A percentile compares a stretch with the other conserved stretches of the same genome.
Evolutionary conservation across 2,329 filamentous ascomycete genomes (phyloP).

Genomic region (Exophiala spinifera): DNA sequence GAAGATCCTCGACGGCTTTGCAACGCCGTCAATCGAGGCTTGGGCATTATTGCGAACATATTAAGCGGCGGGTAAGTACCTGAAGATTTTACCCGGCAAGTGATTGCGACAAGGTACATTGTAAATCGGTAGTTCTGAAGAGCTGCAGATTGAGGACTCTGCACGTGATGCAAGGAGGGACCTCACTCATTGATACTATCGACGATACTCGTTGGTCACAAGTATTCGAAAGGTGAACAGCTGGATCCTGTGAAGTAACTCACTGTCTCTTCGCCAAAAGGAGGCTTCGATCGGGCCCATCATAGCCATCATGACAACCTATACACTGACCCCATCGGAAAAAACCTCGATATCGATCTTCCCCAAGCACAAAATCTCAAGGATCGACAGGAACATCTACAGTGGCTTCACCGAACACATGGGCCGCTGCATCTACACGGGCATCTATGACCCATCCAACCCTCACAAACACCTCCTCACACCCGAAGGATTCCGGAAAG

Average conservation of each 20-base stretch:
- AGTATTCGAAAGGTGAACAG: too few species aligned
- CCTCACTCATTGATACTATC: too few species aligned
- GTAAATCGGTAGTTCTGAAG: neutral
- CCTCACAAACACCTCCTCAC: conserved; percentile 58
- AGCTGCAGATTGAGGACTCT: too few species aligned
- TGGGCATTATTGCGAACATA: too few species aligned
- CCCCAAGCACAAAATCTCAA: conserved; percentile 62
- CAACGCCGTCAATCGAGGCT: too few species aligned
- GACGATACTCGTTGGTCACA: too few species aligned
- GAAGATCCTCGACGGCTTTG: neutral
- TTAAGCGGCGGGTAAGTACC: neutral
- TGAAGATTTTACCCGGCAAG: neutral
- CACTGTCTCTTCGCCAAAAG: too few species aligned
- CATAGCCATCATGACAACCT: conserved; percentile 62
- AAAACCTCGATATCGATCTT: conserved; percentile 62
- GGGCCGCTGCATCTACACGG: conserved; percentile 84
- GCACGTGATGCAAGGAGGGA: too few species aligned
- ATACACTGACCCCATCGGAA: conserved; percentile 60
- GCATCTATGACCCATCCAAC: conserved; percentile 76
- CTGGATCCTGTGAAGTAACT: neutral
- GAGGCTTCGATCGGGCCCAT: too few species aligned
- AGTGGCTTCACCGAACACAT: conserved; percentile 88
- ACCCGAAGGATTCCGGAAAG: conserved; percentile 70
- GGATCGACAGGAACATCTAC: conserved; percentile 78
- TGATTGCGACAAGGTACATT: neutral